Evolutionary conservation across 768 basidiomycete species (phyloP), one percentile per base, ranked within the genome.

Genomic region (Trametes cingulata): DNA sequence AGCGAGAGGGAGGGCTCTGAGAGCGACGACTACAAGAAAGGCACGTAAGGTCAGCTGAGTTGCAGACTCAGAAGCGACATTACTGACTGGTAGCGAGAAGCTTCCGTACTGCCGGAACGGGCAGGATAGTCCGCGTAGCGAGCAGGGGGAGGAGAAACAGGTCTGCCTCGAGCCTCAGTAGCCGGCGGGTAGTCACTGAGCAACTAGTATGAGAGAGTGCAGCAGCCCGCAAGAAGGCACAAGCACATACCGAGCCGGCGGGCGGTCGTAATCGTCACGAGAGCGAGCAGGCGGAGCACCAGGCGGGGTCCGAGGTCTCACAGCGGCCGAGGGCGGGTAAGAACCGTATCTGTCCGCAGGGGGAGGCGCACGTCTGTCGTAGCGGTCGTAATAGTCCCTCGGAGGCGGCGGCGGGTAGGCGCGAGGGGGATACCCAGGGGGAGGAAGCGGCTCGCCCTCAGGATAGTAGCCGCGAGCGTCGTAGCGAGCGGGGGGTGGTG

Each of bases 251-350:
- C 87, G 80, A 68, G 78, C 70, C 19, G 81, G 76, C 52, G 80
- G 79, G 68, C 86, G 79, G 35, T 90, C 88, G 63, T 81, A 85
- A 22, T 90, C 88, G 40, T 90, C 87, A 55, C 85, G 80, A 59
- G 69, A 74, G 61, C 85, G 77, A 39, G 85, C 82, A 29, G 76
- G 74, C 37, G 72, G 71, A 37, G 81, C 82, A 59, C 84, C 78
- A 63, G 85, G 78, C 36, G 88, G 80, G 6, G 80, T 82, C 49
- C 82, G 75, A 14, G 82, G 72, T 62, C 82, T 77, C 55, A 78
- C 83, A 52, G 80, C 71, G 41, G 80, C 71, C 47, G 76, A 72
- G 67, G 81, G 76, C 27, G 87, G 79, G 70, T 78, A 75, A 33
- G 70, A 62, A 17, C 64, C 62, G 53, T 74, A 78, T 63, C 77